phyloP scores from a whole-genome alignment of 2,329 filamentous ascomycete species.

The Colletotrichum abscissum region DNA sequence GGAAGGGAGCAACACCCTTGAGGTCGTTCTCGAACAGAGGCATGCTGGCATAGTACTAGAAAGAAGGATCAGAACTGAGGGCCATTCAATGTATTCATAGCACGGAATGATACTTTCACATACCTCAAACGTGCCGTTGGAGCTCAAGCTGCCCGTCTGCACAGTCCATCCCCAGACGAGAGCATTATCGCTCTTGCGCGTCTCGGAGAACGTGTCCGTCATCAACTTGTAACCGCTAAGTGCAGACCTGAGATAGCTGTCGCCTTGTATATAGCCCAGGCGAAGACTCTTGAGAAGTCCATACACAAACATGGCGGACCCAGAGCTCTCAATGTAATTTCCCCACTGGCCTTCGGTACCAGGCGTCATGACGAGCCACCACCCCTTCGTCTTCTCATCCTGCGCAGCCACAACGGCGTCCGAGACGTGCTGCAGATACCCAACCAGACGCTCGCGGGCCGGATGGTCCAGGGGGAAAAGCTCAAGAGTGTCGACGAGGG shows the following conservation, averaged over 20 bases:
- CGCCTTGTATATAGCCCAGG: conserved; percentile 45
- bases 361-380: conserved; percentile 51
- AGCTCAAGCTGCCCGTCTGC: conserved; percentile 48
- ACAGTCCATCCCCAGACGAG: conserved; percentile 49
- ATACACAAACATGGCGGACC: conserved; percentile 50
- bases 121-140: conserved; percentile 53
- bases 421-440: conserved; percentile 54
- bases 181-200: conserved; percentile 55
- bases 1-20: conserved; percentile 40
- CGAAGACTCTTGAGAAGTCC: conserved; percentile 49
- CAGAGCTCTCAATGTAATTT: conserved; percentile 52
- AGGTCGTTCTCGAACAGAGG: conserved; percentile 41
- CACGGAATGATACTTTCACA: conserved; percentile 33
- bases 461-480: conserved; percentile 50
- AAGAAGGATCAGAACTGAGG: no score
- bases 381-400: conserved; percentile 49
- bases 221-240: conserved; percentile 57
- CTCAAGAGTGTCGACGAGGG: conserved; percentile 59
- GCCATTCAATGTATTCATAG: neutral
- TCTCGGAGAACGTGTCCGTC: conserved; percentile 56
- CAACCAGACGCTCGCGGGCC: conserved; percentile 49
- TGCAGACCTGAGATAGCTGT: conserved; percentile 49
- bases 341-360: conserved; percentile 46
- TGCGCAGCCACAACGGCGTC: conserved; percentile 53
- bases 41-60: conserved; percentile 40